A percentile compares a stretch with the other conserved stretches of the same genome.
Conservation (phyloP, 305 asterid species). For the Striga hermonthica region DNA sequence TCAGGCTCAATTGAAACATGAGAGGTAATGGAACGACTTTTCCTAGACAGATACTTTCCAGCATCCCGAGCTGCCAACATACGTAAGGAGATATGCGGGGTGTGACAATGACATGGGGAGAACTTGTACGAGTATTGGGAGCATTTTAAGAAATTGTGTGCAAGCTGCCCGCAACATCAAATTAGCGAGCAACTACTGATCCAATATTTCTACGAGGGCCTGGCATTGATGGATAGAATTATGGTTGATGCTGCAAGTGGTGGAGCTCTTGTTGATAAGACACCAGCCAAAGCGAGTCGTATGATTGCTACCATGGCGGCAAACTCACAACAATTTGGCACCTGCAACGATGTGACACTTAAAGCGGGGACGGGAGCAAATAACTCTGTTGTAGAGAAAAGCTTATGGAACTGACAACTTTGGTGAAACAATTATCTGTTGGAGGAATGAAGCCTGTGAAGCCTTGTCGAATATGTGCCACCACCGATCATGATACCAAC, state of each 20-base stretch:
- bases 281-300: not conserved
- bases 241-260: not conserved
- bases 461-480: not conserved
- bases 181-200: too few species aligned
- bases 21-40: too few species aligned
- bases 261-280: not conserved
- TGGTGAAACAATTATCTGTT: not conserved
- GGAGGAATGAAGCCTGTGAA: too few species aligned
- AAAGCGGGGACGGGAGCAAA: not conserved
- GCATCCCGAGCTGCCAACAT: too few species aligned
- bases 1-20: too few species aligned
- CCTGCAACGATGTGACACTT: not conserved
- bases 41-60: too few species aligned
- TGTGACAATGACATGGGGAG: too few species aligned
- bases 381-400: not conserved
- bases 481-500: not conserved
- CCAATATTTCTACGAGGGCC: too few species aligned
- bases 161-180: too few species aligned
- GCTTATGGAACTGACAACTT: not conserved
- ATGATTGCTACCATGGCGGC: not conserved
- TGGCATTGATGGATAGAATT: not conserved
- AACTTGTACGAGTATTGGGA: too few species aligned
- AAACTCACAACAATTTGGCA: not conserved
- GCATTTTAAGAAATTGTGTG: too few species aligned
- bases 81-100: too few species aligned